Evolutionary conservation across 2,329 filamentous ascomycete genomes (phyloP).

Genomic region (Scopulariopsis brevicaulis): DNA sequence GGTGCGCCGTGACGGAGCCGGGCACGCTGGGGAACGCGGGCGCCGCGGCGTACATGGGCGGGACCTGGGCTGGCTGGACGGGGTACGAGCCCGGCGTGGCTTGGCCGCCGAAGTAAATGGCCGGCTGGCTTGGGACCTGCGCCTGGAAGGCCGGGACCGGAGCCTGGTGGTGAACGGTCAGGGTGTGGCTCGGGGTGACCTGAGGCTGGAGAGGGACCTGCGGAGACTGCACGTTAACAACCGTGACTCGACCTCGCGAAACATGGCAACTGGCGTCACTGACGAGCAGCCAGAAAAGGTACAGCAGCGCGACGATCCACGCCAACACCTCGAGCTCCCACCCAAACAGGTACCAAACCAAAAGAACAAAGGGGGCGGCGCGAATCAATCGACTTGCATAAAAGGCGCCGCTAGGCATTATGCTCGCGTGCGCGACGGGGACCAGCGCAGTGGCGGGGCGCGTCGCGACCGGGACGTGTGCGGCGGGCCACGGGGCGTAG

Average conservation of each 20-base stretch:
- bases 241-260: not conserved
- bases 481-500: not conserved
- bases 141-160: slow-evolving; percentile 2
- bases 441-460: not conserved
- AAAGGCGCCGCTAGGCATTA: not conserved
- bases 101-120: slow-evolving; percentile 8
- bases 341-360: not conserved
- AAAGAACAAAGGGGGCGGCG: not conserved
- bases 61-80: not conserved
- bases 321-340: not conserved
- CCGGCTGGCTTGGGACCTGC: slow-evolving; percentile 9
- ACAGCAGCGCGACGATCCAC: not conserved
- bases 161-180: not conserved
- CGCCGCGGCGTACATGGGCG: not conserved
- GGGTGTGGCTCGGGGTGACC: not conserved
- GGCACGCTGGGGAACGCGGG: slow-evolving; percentile 9
- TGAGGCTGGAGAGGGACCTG: not conserved
- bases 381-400: not conserved
- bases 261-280: not conserved
- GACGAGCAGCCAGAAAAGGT: not conserved
- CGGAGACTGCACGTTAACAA: not conserved
- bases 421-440: not conserved
- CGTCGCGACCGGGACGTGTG: not conserved
- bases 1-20: slow-evolving; percentile 12
- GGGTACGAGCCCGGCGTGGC: slow-evolving; percentile 8